phyloP scores from a whole-genome alignment of 768 basidiomycete genomes.

The Ramaria rubella region DNA sequence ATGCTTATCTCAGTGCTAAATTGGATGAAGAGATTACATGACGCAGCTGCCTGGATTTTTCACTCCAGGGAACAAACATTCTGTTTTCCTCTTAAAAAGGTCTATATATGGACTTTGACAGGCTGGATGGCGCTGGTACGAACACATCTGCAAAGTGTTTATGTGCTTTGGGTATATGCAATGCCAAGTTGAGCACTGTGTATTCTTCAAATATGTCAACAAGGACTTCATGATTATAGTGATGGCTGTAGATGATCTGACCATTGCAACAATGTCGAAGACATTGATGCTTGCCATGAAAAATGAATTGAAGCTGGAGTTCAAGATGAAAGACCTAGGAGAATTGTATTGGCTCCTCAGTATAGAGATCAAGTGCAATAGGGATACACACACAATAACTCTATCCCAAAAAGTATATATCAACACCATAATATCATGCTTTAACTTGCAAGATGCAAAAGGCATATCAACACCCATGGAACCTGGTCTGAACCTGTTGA shows the following conservation, averaged over 20 bases:
- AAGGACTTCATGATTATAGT: background rate
- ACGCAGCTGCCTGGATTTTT: too few species aligned
- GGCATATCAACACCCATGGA: too few species aligned
- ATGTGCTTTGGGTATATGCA: background rate
- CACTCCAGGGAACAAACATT: too few species aligned
- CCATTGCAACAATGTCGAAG: background rate
- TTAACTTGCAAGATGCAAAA: too few species aligned
- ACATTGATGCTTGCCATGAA: background rate
- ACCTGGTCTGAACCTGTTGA: too few species aligned
- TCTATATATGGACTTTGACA: too few species aligned
- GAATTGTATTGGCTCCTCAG: background rate
- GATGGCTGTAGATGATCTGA: background rate
- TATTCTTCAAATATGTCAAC: background rate
- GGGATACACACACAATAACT: background rate
- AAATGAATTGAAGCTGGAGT: background rate
- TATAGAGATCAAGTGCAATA: background rate
- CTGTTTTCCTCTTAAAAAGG: too few species aligned
- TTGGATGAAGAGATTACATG: too few species aligned
- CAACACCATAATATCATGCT: too few species aligned
- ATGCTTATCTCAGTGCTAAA: too few species aligned
- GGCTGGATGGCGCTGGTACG: background rate
- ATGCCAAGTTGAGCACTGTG: background rate
- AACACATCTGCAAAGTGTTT: background rate
- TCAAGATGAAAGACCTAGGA: background rate
- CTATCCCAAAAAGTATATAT: background rate